Evolutionary conservation across 169 alveolate genomes (phyloP), one percentile per base, ranked within the genome.

Genomic region (Plasmodium ovale): DNA sequence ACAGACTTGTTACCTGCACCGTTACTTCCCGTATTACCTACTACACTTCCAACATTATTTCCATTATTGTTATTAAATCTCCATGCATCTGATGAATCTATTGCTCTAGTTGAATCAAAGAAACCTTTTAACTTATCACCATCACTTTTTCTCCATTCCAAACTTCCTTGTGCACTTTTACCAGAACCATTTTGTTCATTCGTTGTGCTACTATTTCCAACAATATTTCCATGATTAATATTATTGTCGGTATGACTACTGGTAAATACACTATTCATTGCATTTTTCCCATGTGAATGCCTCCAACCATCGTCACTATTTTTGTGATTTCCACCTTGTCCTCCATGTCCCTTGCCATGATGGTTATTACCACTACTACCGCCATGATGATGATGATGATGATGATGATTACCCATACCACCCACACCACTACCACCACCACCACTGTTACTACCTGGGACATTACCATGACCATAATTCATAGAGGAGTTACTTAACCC

Each of bases 41-140:
- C 23, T 59, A 3, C 84, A 70, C 53, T 53, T 51, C 29, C 65
- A 47, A 58, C 90, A 92, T 23, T 72, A 37, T 69, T 71, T 79
- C 35, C 67, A 89, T 68, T 93, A 44, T 39, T 87, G 54, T 64
- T 91, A 71, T 70, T 93, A 92, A 82, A 56, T 68, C 74, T 67
- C 82, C 77, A 92, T 82, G 77, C 74, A 47, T 87, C 92, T 68
- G 84, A 21, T 0, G 82, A 72, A 31, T 87, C 88, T 0, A 87
- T 56, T 35, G 59, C 82, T 12, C 92, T 64, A 6, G 87, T 72
- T 1, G 92, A 60, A 60, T 87, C 92, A 62, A 72, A 87, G 42
- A 72, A 72, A 53, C 92, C 88, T 29, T 72, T 67, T 64, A 87
- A 72, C 49, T 72, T 87, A 72, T 87, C 87, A n/a, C 69, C 84